Evolutionary conservation across 2,329 filamentous ascomycete species (phyloP).

Genomic region (Ophiostoma triangulosporum): DNA sequence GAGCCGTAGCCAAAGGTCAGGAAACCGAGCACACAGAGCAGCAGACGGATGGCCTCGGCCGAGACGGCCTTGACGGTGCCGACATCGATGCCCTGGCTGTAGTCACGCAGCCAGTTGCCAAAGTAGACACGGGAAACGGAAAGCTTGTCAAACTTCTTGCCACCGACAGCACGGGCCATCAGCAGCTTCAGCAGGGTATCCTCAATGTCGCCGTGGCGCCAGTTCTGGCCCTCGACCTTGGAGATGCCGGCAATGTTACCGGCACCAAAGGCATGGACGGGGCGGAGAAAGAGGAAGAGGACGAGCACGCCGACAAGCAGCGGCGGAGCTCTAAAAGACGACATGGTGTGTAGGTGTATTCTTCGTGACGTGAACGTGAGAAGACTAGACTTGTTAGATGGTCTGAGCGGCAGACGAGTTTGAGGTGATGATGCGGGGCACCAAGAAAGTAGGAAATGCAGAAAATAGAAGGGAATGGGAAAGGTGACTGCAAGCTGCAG

Average conservation of each 20-base stretch:
- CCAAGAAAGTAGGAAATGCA: neutral
- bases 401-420: neutral
- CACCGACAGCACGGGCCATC: slow-evolving; percentile 46
- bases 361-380: neutral
- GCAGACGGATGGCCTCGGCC: slow-evolving; percentile 76
- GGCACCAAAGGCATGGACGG: slow-evolving; percentile 67
- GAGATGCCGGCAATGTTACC: slow-evolving; percentile 77
- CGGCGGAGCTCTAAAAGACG: slow-evolving; percentile 32
- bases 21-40: slow-evolving; percentile 82
- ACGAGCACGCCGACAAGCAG: slow-evolving; percentile 43
- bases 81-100: slow-evolving; percentile 87
- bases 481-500: neutral
- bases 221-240: slow-evolving; percentile 74
- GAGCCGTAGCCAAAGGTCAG: slow-evolving; percentile 76
- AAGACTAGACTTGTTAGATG: too few relatives aligned
- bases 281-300: slow-evolving; percentile 53
- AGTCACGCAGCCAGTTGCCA: slow-evolving; percentile 89
- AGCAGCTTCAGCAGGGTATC: slow-evolving; percentile 66
- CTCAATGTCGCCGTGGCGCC: slow-evolving; percentile 85
- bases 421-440: neutral
- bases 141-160: slow-evolving; percentile 80
- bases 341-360: slow-evolving; percentile 26
- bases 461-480: neutral
- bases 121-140: slow-evolving; percentile 86
- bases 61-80: slow-evolving; percentile 85